Conservation (phyloP, 2,329 filamentous ascomycete genomes). For the Gremmenia infestans region DNA sequence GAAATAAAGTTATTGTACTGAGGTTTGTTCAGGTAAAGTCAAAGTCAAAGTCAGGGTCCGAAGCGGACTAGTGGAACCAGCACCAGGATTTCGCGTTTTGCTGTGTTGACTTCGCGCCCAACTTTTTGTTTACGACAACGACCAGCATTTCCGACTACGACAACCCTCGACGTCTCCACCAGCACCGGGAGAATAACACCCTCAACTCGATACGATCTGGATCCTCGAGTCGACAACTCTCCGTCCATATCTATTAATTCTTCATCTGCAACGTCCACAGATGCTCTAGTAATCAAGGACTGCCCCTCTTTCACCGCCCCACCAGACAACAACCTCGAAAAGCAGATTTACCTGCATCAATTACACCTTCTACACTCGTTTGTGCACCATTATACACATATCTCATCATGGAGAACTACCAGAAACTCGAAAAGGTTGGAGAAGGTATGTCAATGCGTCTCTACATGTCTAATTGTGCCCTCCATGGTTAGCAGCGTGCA, state of each 20-base stretch:
- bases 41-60: conserved; percentile 7
- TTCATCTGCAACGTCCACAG: conserved; percentile 16
- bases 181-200: conserved; percentile 10
- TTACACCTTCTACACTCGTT: conserved; percentile 28
- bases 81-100: conserved; percentile 11
- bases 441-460: conserved; percentile 60
- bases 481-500: neutral
- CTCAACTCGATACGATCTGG: conserved; percentile 9
- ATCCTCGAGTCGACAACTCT: neutral
- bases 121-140: conserved; percentile 19
- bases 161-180: neutral
- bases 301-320: conserved; percentile 32
- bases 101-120: conserved; percentile 15
- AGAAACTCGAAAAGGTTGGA: conserved; percentile 94
- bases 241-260: conserved; percentile 1
- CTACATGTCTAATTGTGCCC: neutral
- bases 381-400: conserved; percentile 14
- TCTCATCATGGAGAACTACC: conserved; percentile 80
- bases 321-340: conserved; percentile 17
- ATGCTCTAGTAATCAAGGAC: conserved; percentile 18
- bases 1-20: too few species aligned
- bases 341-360: conserved; percentile 27
- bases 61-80: neutral
- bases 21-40: neutral
- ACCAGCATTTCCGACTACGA: conserved; percentile 9